These are phyloP conservation scores for Trichoderma semiorbis DNA, from an alignment of 2,329 filamentous ascomycete species.

Conservation along the genomic window DNA sequence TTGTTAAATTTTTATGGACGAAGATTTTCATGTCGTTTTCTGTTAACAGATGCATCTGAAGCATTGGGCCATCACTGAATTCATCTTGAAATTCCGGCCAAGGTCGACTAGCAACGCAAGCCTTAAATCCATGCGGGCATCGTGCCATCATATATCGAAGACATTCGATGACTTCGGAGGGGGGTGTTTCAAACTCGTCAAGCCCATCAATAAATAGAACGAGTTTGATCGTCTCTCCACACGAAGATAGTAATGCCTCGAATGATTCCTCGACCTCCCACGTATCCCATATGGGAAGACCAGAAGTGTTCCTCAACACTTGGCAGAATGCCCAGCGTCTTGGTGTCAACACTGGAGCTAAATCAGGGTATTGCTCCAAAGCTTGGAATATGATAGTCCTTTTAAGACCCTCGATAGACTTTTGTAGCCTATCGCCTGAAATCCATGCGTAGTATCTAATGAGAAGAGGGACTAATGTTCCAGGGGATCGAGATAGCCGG, in stretches of 20 bases:
- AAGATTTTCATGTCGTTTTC: background rate
- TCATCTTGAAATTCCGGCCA: background rate
- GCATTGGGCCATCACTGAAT: background rate
- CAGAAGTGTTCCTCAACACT: background rate
- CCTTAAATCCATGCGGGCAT: background rate
- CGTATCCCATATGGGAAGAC: background rate
- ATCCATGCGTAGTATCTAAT: background rate
- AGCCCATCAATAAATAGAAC: background rate
- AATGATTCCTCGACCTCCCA: background rate
- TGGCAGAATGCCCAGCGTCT: background rate
- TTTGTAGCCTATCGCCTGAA: background rate
- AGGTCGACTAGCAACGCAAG: background rate
- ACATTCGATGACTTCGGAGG: background rate
- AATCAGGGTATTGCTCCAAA: background rate
- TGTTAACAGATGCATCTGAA: background rate
- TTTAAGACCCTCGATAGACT: background rate
- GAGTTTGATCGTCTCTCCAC: background rate
- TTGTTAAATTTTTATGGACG: background rate
- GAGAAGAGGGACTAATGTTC: background rate
- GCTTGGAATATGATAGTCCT: background rate
- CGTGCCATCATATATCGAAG: background rate
- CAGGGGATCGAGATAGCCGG: background rate
- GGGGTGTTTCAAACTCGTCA: background rate
- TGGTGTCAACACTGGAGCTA: background rate
- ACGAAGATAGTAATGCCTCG: background rate